Evolutionary conservation across 495 filamentous ascomycete species (phyloP), one percentile per base, ranked within the genome.

Genomic region (Neurospora sp.): DNA sequence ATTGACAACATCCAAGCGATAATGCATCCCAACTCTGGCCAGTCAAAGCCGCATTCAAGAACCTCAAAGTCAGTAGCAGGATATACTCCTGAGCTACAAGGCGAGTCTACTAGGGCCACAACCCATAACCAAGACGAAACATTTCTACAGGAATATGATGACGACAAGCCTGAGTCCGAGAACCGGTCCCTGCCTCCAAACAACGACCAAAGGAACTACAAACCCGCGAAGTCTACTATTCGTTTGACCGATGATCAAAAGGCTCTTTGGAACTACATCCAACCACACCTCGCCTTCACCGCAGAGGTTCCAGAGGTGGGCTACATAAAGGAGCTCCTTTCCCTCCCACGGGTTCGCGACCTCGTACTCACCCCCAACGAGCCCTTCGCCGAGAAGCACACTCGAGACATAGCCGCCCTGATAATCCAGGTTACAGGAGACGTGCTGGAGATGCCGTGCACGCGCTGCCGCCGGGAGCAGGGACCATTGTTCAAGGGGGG

Each of bases 381-480:
- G 8, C 28, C 10, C 9, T 81, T 76, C 39, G 10, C 24, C 6
- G 79, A 81, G 40, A 59, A 59, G 7, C 59, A 37, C 0, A 34
- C 73, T 1, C 42, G 77, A 24, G 78, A 81, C 48, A 74, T 81
- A 3, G 73, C 78, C 3, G 75, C 79, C 21, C 40, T 80, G 69
- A 72, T 81, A 10, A 73, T 82, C 39, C 80, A 82, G 19, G 71
- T 77, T 62, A 75, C 75, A 2, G 80, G 80, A 24, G 71, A 74
- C 11, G 28, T 69, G 28, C 73, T 70, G 2, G 36, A 66, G 0
- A n/a, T 28, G 13, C 39, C 70, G 0, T 82, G 80, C 70, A 70
- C 11, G 10, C 48, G 76, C 28, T 75, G 77, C 69, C 43, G 39
- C 15, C 21, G 73, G 8, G 72, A 71, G 34, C 76, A 72, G 34